Conservation (phyloP, 2,329 filamentous ascomycete genomes). For the Hymenoscyphus occultus region DNA sequence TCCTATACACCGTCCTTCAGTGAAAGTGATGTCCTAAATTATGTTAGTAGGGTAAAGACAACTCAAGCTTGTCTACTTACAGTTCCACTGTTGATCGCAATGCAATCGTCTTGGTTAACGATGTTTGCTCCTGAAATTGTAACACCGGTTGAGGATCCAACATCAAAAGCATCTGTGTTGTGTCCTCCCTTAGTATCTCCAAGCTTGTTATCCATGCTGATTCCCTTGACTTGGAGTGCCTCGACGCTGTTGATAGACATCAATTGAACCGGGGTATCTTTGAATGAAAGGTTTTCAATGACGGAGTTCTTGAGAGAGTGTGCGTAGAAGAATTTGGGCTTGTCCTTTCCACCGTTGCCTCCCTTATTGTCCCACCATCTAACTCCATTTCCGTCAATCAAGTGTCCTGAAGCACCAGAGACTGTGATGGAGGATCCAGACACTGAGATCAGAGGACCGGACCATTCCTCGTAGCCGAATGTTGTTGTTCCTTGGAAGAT, state of each 20-base stretch:
- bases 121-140: conserved; percentile 50
- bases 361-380: conserved; percentile 50
- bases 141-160: conserved; percentile 46
- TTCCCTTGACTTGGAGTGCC: conserved; percentile 45
- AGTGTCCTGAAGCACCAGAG: conserved; percentile 28
- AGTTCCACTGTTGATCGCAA: conserved; percentile 56
- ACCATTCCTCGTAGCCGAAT: conserved; percentile 64
- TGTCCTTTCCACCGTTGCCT: conserved; percentile 55
- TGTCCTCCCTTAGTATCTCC: conserved; percentile 44
- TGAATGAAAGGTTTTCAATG: conserved; percentile 39
- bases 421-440: conserved; percentile 45
- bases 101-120: conserved; percentile 52
- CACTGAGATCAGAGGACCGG: conserved; percentile 59
- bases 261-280: conserved; percentile 54
- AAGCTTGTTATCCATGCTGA: conserved; percentile 56
- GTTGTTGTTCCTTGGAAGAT: conserved; percentile 64
- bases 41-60: background rate
- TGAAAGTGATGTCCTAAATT: conserved; percentile 29
- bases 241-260: conserved; percentile 46
- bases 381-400: conserved; percentile 55
- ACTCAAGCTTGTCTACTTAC: background rate
- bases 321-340: conserved; percentile 62
- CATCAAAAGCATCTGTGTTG: conserved; percentile 56
- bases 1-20: conserved; percentile 31
- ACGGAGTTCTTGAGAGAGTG: conserved; percentile 52